Conservation (phyloP, 495 filamentous ascomycete species). For the Penicillium atrosanguineum region DNA sequence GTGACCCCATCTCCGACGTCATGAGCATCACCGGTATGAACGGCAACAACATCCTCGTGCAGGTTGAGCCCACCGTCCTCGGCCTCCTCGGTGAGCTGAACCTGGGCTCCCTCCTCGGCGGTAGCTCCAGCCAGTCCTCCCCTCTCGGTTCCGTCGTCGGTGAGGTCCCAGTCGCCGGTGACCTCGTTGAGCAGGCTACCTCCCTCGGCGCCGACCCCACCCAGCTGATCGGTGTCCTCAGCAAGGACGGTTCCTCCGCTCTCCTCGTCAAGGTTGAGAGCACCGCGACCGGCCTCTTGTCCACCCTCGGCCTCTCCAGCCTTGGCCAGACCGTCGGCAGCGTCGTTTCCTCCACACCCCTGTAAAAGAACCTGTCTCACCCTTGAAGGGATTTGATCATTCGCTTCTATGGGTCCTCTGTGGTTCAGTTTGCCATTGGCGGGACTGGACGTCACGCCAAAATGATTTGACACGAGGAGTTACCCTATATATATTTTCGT, state of each 20-base stretch:
- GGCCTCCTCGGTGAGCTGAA: slow-evolving; percentile 14
- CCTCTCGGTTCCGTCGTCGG: slow-evolving; percentile 18
- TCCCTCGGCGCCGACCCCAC: slow-evolving; percentile 11
- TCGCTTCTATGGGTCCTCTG: slow-evolving; percentile 22
- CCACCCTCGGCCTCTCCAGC: slow-evolving; percentile 20
- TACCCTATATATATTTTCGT: slow-evolving; percentile 12
- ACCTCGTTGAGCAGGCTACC: slow-evolving; percentile 6
- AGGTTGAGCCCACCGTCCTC: slow-evolving; percentile 15
- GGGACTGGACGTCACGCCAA: slow-evolving; percentile 12
- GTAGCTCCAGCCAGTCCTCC: background rate
- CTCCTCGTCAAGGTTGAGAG: slow-evolving; percentile 23
- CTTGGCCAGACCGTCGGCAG: slow-evolving; percentile 16
- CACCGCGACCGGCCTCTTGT: slow-evolving; percentile 16
- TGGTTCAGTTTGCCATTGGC: slow-evolving; percentile 3
- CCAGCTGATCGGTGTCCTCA: slow-evolving; percentile 21
- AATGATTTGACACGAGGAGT: slow-evolving; percentile 22
- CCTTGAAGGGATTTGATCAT: slow-evolving; percentile 20
- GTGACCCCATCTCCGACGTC: slow-evolving; percentile 10
- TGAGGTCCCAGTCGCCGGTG: slow-evolving; percentile 7
- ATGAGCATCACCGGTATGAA: slow-evolving; percentile 17
- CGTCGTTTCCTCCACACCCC: slow-evolving; percentile 8
- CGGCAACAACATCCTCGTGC: slow-evolving; percentile 13
- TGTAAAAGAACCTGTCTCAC: slow-evolving; percentile 15
- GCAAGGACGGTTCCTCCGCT: slow-evolving; percentile 15
- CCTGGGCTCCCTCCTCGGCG: slow-evolving; percentile 9